Evolutionary conservation across 139 green algal genomes (phyloP).

Genomic region (Haematococcus lacustris): DNA sequence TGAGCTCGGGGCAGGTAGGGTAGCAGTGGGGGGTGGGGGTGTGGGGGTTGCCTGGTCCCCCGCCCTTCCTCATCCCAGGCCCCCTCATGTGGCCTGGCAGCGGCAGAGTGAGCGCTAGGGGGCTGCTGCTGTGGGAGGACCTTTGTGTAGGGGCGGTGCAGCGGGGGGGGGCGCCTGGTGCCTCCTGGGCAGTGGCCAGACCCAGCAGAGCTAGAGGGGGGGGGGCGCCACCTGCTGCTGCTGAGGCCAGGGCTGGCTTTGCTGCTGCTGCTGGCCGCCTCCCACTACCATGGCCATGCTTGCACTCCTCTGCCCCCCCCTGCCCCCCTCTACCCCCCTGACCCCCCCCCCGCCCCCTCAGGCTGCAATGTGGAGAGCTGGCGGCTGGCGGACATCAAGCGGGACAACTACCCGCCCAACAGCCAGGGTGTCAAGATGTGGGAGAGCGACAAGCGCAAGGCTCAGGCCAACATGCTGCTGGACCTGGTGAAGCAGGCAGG

Average conservation of each 20-base stretch:
- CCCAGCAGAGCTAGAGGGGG: no score
- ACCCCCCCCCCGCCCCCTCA: no score
- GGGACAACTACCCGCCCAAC: conserved; percentile 47
- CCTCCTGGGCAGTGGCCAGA: no score
- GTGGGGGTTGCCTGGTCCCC: background rate
- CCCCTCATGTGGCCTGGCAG: no score
- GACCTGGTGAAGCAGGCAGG: conserved; percentile 24
- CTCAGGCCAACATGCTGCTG: conserved; percentile 9
- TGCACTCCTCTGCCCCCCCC: background rate
- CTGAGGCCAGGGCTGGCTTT: no score
- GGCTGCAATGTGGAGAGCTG: conserved; percentile 38
- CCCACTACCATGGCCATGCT: background rate
- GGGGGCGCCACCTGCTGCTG: no score
- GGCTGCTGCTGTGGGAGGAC: no score
- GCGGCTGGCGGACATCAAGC: conserved; percentile 38
- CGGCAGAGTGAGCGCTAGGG: no score
- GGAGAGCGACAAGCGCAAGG: background rate
- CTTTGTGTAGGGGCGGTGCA: no score
- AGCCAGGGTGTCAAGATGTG: conserved; percentile 11
- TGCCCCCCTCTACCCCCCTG: no score
- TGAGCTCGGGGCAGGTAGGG: background rate
- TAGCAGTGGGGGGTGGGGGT: background rate
- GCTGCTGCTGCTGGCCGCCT: background rate
- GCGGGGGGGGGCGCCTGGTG: no score
- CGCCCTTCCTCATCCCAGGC: no score